Conservation (phyloP, 768 basidiomycete species). For the Artomyces pyxidatus region DNA sequence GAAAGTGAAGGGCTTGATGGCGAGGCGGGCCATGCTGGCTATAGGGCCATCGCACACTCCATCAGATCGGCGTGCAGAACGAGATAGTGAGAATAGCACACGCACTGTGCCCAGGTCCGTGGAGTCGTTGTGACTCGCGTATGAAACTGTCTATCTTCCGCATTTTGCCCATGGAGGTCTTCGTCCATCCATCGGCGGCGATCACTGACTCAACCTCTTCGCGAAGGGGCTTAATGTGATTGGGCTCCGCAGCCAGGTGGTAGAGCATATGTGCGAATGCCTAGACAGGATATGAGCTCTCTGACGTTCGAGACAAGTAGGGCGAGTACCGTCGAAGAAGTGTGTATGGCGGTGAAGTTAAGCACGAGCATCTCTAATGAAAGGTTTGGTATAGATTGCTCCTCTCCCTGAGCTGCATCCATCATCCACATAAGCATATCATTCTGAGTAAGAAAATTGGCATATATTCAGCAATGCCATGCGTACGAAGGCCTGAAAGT, state of each 20-base stretch:
- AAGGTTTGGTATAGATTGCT: constrained; percentile 26
- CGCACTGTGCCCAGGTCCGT: constrained; percentile 18
- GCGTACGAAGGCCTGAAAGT: no score
- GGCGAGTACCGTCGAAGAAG: constrained; percentile 20
- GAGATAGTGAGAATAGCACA: constrained; percentile 1
- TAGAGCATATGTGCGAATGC: constrained; percentile 23
- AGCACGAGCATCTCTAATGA: constrained; percentile 20
- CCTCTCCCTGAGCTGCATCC: constrained; percentile 26
- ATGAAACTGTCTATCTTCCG: constrained; percentile 29
- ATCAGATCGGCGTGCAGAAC: background rate
- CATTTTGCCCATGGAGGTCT: constrained; percentile 22
- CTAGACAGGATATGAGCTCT: constrained; percentile 9
- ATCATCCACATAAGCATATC: constrained; percentile 41
- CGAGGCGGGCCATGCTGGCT: constrained; percentile 26
- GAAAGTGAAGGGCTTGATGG: constrained; percentile 32
- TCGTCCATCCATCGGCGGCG: constrained; percentile 25
- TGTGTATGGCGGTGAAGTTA: constrained; percentile 31
- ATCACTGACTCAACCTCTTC: constrained; percentile 25
- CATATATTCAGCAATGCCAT: background rate
- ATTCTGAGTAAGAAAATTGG: constrained; percentile 22
- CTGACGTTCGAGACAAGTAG: background rate
- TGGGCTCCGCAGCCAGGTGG: constrained; percentile 21
- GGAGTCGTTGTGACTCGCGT: constrained; percentile 24
- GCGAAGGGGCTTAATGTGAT: constrained; percentile 22
- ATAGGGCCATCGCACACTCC: background rate